Evolutionary conservation across 352 stramenopile species (phyloP), one percentile per base, ranked within the genome.

Genomic region (Pythium rishiriense): DNA sequence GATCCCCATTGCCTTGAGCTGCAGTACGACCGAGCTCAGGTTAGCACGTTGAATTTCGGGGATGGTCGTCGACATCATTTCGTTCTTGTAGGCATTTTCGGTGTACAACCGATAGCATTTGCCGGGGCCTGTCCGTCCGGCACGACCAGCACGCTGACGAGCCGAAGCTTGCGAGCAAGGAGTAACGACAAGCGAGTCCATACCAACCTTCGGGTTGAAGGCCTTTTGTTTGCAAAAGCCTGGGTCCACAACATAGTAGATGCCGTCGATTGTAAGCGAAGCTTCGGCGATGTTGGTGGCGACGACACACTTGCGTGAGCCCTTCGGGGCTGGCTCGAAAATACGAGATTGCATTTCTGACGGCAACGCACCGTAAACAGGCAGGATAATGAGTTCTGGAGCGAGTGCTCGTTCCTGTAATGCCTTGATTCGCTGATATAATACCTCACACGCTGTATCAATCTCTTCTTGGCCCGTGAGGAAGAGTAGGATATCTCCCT

Each of bases 61-160:
- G 37, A 99, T 94, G 22, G 97, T 99, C 1, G 94, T 98, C 6
- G 97, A 76, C 19, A 99, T 73, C 97, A 99, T 99, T 54, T 96
- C 88, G 61, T 99, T 96, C 67, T 93, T 98, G 81, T 98, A 99
- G 8, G 96, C 95, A 64, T 96, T 96, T 71, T 99, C 97, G 0
- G 97, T 99, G 83, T 99, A 99, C 45, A 99, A 74, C 31, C 98
- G 91, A 65, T 99, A 99, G 76, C 98, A 99, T 79, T 99, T 99
- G 31, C 98, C 98, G 3, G 98, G 97, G 0, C 97, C 97, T 2
- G 98, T 99, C 54, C 98, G 83, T 15, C 98, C 98, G 25, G 98
- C 98, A 66, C 98, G 87, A 49, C 98, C 98, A 2, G 97, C 96
- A 42, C 98, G 83, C 80, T 99, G 98, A 21, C 93, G 80, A n/a